These are phyloP conservation scores for Mycothermus thermophilus DNA, from an alignment of 495 filamentous ascomycete species.

Conservation along the genomic window DNA sequence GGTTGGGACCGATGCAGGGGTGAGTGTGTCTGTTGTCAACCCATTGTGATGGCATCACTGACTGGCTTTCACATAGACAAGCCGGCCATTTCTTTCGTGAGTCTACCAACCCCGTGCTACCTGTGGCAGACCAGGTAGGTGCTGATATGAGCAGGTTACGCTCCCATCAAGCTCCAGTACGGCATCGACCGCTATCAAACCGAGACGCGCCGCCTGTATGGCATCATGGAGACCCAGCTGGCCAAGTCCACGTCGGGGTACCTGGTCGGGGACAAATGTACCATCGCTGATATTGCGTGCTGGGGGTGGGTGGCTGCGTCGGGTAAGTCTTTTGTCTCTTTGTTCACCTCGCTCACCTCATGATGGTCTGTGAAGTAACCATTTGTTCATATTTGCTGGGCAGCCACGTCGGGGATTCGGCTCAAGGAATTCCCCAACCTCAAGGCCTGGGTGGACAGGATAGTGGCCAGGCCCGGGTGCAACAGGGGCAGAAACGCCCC, in stretches of 20 bases:
- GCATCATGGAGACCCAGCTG: conserved; percentile 64
- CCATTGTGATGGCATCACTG: too few relatives aligned
- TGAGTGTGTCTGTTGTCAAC: conserved; percentile 1
- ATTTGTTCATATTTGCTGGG: neutral
- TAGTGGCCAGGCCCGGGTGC: conserved; percentile 51
- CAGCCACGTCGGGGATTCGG: too few relatives aligned
- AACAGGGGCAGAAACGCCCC: conserved; percentile 76
- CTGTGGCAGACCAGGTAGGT: too few relatives aligned
- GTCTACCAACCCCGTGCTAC: conserved; percentile 1
- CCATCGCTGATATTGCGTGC: conserved; percentile 72
- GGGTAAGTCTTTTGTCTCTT: conserved; percentile 15
- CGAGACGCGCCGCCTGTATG: conserved; percentile 70
- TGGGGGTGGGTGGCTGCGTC: conserved; percentile 57
- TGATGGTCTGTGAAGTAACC: too few relatives aligned
- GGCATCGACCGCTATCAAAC: conserved; percentile 69
- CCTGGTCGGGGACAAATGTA: conserved; percentile 64
- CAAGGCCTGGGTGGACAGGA: conserved; percentile 50
- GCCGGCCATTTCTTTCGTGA: conserved; percentile 72
- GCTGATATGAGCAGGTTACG: conserved; percentile 57
- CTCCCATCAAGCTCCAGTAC: conserved; percentile 77
- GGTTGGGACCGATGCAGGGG: conserved; percentile 85
- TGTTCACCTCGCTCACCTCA: neutral
- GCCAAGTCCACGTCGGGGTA: conserved; percentile 47
- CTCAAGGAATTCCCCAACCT: conserved; percentile 62
- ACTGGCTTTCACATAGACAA: conserved; percentile 28